Evolutionary conservation across 2,329 filamentous ascomycete species (phyloP), one percentile per base, ranked within the genome.

Genomic region (Stagonosporopsis cucurbitacearum): DNA sequence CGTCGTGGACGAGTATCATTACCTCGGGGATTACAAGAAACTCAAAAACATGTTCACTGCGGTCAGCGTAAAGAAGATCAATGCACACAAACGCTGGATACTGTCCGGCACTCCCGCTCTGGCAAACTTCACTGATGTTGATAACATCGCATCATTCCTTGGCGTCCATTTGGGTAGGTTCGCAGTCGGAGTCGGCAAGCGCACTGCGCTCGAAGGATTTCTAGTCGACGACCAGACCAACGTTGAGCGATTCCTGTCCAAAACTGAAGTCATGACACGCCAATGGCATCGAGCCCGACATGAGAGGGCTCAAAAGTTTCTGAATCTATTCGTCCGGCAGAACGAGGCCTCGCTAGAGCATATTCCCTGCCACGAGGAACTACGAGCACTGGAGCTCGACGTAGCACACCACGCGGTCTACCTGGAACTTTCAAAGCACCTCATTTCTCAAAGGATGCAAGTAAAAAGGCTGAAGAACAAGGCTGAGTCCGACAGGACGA

Each of bases 1-100:
- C 0, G 80, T 89, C 2, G 76, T 88, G 1, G 87, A 90, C 57
- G 87, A 90, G 60, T 88, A 85, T 60, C 84, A 86, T 0, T 86
- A 88, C 58, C 73, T 83, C 5, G 76, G 78, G 19, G 62, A 40
- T 66, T 75, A 15, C 69, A 79, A 45, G 73, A 78, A 56, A 23
- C 48, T 58, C 4, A 54, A 58, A 4, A 70, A 63, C 20, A 45
- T 58, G 22, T 22, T 67, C 1, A 56, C 66, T 1, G 68, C 65
- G 1, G 68, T 77, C 0, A 74, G 77, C 0, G 71, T 86, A 5
- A 73, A 79, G 6, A 74, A 73, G 0, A 64, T 88, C 1, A 66
- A 78, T 23, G 80, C 83, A 11, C 75, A 79, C 37, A 84, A 82
- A 36, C 81, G 80, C 50, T 89, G 86, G 86, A 77, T 86, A 6